Evolutionary conservation across 305 asterid genomes (phyloP).

Genomic region (Striga hermonthica): DNA sequence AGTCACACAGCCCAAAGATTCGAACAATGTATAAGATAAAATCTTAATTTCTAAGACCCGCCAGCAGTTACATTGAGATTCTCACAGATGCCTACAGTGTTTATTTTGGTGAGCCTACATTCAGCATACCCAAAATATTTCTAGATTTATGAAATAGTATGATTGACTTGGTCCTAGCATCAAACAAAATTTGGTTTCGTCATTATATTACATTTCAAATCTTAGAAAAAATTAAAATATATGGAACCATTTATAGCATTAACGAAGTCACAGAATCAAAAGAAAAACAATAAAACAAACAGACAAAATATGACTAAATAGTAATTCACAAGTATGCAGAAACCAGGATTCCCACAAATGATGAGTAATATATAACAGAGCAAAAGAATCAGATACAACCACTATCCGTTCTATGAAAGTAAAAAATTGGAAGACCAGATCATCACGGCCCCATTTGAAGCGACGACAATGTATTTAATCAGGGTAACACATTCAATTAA

Average conservation of each 20-base stretch:
- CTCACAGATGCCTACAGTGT: background rate
- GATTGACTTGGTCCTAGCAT: no score
- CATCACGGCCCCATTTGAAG: background rate
- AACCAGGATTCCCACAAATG: background rate
- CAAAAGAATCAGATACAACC: background rate
- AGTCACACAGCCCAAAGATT: slow-evolving; percentile 1
- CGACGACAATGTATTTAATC: background rate
- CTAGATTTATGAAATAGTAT: slow-evolving; percentile 7
- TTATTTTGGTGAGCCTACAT: background rate
- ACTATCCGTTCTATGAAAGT: background rate
- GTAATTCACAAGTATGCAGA: background rate
- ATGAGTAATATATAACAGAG: no score
- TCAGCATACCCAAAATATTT: slow-evolving; percentile 5
- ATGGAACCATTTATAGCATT: background rate
- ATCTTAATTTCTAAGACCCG: slow-evolving; percentile 19
- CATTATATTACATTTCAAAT: slow-evolving; percentile 5
- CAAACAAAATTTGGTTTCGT: no score
- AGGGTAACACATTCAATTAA: background rate
- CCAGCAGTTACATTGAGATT: background rate
- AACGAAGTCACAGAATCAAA: background rate
- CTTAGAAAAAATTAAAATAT: background rate
- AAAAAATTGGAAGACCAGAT: background rate
- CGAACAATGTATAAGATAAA: background rate
- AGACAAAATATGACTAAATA: background rate
- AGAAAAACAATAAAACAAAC: background rate